phyloP scores from a whole-genome alignment of 192 early-diverging fungal genomes.

The Rhizoclosmatium sp. region DNA sequence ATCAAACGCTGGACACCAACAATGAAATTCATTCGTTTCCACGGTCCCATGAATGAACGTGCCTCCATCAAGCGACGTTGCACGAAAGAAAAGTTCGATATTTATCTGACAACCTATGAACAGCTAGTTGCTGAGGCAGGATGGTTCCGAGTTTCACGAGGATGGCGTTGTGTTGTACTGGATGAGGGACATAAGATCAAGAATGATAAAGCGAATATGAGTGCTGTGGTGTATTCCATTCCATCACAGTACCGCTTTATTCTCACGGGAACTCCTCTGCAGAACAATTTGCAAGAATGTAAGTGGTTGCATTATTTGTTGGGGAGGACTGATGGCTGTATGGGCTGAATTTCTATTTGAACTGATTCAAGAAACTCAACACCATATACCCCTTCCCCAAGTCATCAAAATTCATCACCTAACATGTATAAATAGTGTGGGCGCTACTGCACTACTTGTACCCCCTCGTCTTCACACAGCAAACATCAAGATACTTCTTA shows the following conservation, averaged over 20 bases:
- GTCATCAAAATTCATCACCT: neutral
- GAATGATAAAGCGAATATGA: constrained; percentile 89
- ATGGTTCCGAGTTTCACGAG: constrained; percentile 45
- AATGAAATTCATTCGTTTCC: constrained; percentile 65
- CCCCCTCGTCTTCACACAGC: constrained; percentile 63
- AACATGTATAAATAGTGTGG: constrained; percentile 54
- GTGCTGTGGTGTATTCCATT: constrained; percentile 82
- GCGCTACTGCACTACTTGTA: constrained; percentile 78
- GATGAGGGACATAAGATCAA: constrained; percentile 98
- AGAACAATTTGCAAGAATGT: constrained; percentile 89
- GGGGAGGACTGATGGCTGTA: neutral
- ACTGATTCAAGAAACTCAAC: neutral
- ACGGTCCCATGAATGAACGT: constrained; percentile 65
- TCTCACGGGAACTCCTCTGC: constrained; percentile 93
- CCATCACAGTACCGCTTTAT: constrained; percentile 83
- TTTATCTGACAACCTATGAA: constrained; percentile 60
- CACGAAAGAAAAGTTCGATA: constrained; percentile 41
- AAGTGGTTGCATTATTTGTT: neutral
- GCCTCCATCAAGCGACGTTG: constrained; percentile 37
- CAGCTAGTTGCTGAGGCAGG: constrained; percentile 42
- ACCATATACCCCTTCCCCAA: neutral
- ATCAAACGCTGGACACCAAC: constrained; percentile 64
- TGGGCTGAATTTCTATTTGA: neutral
- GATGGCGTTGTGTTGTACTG: constrained; percentile 90
- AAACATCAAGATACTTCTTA: constrained; percentile 37